Evolutionary conservation across 768 basidiomycete species (phyloP), one percentile per base, ranked within the genome.

Genomic region (Rhodotorula taiwanensis): DNA sequence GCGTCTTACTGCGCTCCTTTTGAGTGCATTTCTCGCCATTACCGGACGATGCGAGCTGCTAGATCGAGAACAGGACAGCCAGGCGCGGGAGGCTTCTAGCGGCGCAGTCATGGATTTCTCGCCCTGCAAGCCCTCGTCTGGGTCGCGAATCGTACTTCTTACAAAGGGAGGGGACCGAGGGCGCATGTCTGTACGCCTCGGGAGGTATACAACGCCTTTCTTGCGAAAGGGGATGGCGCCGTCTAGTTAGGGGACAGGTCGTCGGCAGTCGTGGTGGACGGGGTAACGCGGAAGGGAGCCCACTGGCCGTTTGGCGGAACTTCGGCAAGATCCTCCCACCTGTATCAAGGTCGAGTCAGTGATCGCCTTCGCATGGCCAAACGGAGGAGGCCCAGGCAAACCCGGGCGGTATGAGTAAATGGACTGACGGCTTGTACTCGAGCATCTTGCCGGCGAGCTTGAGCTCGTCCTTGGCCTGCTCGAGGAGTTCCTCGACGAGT

Each of bases 371-470:
- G 45, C 39, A 36, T 3, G 21, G 25, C 27, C 3, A 30, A 30
- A 20, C 5, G 20, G 16, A 20, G 49, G 15, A 16, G 36, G 36
- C 10, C 36, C 36, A 25, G 15, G 34, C 16, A n/a, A 27, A 6
- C 11, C 33, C 11, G 11, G 51, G 23, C n/a, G n/a, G 15, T 23
- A 8, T 7, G n/a, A 25, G 27, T 25, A 20, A 9, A 16, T 23
- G 30, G 52, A 86, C 91, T 76, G 76, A 97, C 93, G 88, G 83
- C 79, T 93, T 94, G 91, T 90, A 98, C 74, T 92, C 86, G n/a
- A 86, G 73, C 86, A 86, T 75, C 86, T 88, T 88, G 36, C 79
- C 79, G 8, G 81, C 88, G 43, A 97, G 79, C 58, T 78, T 79
- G 59, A 89, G 79, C 76, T 98, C 93, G 73, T 87, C 87, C 70